Evolutionary conservation across 2,329 filamentous ascomycete species (phyloP).

Genomic region (Ilyonectria mors-panacis): DNA sequence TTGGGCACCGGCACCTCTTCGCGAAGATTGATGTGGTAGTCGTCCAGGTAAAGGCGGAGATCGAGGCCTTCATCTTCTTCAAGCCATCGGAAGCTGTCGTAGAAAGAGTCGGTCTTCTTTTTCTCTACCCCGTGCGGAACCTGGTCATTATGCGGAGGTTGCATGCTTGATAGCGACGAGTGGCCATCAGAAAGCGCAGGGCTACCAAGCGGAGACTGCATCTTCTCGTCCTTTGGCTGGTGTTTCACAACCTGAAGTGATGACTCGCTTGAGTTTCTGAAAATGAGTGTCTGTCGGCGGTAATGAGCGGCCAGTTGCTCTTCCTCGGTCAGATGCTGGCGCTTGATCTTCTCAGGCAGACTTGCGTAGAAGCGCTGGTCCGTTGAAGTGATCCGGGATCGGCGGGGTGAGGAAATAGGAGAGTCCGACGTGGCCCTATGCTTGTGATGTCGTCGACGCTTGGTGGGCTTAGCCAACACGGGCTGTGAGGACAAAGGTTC

Average conservation of each 20-base stretch:
- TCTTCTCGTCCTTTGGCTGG: slow-evolving; percentile 42
- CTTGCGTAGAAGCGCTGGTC: slow-evolving; percentile 79
- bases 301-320: slow-evolving; percentile 74
- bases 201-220: slow-evolving; percentile 42
- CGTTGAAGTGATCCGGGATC: slow-evolving; percentile 60
- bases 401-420: slow-evolving; percentile 37
- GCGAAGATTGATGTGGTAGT: slow-evolving; percentile 77
- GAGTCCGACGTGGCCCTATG: slow-evolving; percentile 39
- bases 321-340: slow-evolving; percentile 78
- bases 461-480: slow-evolving; percentile 32
- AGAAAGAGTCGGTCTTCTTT: slow-evolving; percentile 67
- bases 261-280: slow-evolving; percentile 48
- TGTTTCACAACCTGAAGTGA: slow-evolving; percentile 46
- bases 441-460: slow-evolving; percentile 37
- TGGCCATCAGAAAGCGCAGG: slow-evolving; percentile 40
- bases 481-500: slow-evolving; percentile 30
- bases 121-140: slow-evolving; percentile 34
- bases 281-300: slow-evolving; percentile 56
- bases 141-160: slow-evolving; percentile 39
- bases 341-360: slow-evolving; percentile 80
- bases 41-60: slow-evolving; percentile 75
- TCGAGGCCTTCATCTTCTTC: slow-evolving; percentile 82
- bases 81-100: slow-evolving; percentile 80
- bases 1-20: slow-evolving; percentile 61
- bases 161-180: slow-evolving; percentile 46